Base-by-base conservation (phyloP, 768 basidiomycete genomes). In the Kwoniella sp. region DNA sequence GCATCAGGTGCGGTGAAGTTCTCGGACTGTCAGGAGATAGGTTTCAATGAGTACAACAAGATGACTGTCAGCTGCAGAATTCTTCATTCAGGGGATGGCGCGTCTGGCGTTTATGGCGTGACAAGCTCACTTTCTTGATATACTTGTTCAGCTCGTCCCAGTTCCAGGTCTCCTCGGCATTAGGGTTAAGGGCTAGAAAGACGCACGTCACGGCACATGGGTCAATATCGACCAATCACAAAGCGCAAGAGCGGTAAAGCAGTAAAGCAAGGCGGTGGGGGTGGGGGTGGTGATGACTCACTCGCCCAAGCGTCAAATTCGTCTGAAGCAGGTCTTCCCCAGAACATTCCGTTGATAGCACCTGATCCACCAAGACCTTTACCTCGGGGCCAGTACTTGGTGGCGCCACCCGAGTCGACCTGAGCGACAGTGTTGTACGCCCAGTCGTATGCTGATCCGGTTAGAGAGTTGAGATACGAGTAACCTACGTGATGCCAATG, bases 281-380 rank as follows among this genome's bases (percentile, higher is more conserved):
- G n/a, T n/a, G n/a, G n/a, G n/a, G n/a, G n/a, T n/a, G 40, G 17
- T 26, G 27, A 44, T n/a, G 2, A 68, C 70, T 67, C 57, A 74
- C 71, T 68, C 2, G 62, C 68, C 69, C 72, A 74, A 58, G 72
- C 70, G 53, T 74, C 70, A 47, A 74, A 73, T 21, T 76, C 71
- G 27, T 60, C 48, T 48, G 47, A 24, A 26, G 63, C 63, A 17
- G 65, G 71, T 58, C 71, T 37, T 22, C 76, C 69, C 67, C 84
- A 80, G 80, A 87, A 88, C 83, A 89, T 83, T 52, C 86, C 88
- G 76, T 90, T 90, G 57, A 88, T 82, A 9, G 88, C 87, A 29
- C 86, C 83, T 0, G 85, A 87, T 6, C 88, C 88, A 57, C 88
- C 88, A 24, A 90, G 82, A 53, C 86, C 85, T 76, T 86, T 87